Percentiles rank a stretch among this genome's conserved stretches.
Evolutionary conservation across 495 filamentous ascomycete species (phyloP).

Genomic region (Trichoderma virens): DNA sequence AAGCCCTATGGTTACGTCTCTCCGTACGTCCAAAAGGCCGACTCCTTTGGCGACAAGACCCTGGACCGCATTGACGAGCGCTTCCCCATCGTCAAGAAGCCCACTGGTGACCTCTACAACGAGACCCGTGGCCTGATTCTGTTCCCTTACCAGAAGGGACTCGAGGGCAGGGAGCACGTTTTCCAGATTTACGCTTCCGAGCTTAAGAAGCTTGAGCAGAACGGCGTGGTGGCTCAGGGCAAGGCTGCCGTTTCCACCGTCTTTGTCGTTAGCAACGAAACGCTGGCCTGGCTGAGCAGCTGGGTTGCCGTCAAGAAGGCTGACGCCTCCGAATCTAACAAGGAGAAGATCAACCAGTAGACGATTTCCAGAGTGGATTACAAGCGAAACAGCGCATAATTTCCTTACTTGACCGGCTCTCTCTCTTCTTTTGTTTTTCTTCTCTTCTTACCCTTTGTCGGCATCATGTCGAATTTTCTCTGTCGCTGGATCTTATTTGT

Average conservation of each 20-base stretch:
- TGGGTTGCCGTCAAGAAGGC: constrained; percentile 53
- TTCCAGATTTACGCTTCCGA: constrained; percentile 63
- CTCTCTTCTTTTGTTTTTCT: neutral
- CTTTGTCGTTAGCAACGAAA: constrained; percentile 62
- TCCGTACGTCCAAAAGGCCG: constrained; percentile 77
- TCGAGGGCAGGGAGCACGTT: constrained; percentile 69
- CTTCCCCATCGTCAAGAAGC: constrained; percentile 85
- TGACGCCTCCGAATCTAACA: constrained; percentile 48
- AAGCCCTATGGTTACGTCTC: constrained; percentile 69
- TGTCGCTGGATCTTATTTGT: neutral
- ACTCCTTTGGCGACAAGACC: constrained; percentile 67
- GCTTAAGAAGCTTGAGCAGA: constrained; percentile 66
- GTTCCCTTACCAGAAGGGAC: constrained; percentile 57
- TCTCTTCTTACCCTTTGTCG: neutral
- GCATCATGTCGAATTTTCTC: neutral
- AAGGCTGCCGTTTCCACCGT: constrained; percentile 72
- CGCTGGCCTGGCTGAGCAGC: constrained; percentile 48
- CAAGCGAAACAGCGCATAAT: neutral
- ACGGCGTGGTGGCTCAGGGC: constrained; percentile 56
- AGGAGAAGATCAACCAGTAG: constrained; percentile 29
- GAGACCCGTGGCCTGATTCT: constrained; percentile 56
- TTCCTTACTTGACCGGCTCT: neutral
- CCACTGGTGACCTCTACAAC: constrained; percentile 65
- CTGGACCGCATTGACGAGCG: constrained; percentile 65
- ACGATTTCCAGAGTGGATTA: neutral